Evolutionary conservation across 352 stramenopile genomes (phyloP), one percentile per base, ranked within the genome.

Genomic region (Phytophthora multivora): DNA sequence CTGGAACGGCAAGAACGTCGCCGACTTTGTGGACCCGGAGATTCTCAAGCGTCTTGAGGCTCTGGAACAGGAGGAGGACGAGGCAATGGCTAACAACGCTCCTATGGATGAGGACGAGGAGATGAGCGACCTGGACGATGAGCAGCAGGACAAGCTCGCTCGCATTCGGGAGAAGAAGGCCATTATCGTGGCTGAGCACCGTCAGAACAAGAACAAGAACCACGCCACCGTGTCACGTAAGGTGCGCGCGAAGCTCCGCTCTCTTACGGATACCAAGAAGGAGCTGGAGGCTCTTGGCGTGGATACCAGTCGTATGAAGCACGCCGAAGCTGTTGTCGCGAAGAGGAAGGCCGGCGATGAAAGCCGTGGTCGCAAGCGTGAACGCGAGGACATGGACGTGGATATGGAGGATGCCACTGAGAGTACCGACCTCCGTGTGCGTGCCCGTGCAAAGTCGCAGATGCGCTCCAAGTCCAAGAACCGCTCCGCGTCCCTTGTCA

Each of bases 1-100:
- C 73, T 98, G 98, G 81, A 98, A 99, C 76, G 98, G 98, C 61
- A 99, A 99, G 81, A 99, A 99, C 78, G 96, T 99, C 84, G 89
- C 93, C 45, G 98, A 99, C 76, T 99, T 98, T 76, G 86, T 99
- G 46, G 98, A 99, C 69, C 86, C 96, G 8, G 97, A 99, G 33
- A 99, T 99, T 73, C 90, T 98, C 42, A 95, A 93, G 52, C 97
- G 96, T 63, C 87, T 99, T 30, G 90, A 93, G 13, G 85, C 90
- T 35, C 79, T 99, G 42, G 98, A 99, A 79, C 70, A 92, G 51
- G 97, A 99, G 71, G 98, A 99, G 72, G 96, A 99, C 50, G 93
- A 98, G 61, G 79, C 96, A 31, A 86, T 98, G 76, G 88, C 83
- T 10, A 97, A 98, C 69, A 82, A 94, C 8, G 80, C 79, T 12